A percentile compares a stretch with the other conserved stretches of the same genome.
Conservation (phyloP, 495 filamentous ascomycete genomes). For the Clavariopsis aquatica region DNA sequence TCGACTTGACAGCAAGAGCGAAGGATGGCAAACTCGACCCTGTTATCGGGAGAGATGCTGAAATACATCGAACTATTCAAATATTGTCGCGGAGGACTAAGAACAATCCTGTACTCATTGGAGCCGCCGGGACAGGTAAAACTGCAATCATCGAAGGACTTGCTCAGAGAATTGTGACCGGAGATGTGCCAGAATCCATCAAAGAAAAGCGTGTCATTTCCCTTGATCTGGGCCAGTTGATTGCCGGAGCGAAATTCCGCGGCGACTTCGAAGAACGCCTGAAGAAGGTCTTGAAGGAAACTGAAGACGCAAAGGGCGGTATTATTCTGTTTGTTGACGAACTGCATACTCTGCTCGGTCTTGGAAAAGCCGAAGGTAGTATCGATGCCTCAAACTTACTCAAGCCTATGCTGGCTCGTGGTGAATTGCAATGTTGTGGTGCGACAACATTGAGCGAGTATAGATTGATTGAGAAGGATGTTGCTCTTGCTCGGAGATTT, state of each 20-base stretch:
- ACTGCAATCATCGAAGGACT: constrained; percentile 93
- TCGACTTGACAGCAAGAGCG: constrained; percentile 85
- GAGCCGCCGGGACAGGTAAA: constrained; percentile 90
- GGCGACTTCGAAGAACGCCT: constrained; percentile 96
- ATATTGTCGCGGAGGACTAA: constrained; percentile 90
- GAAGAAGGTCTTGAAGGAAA: constrained; percentile 87
- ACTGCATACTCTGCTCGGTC: constrained; percentile 83
- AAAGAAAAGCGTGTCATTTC: constrained; percentile 89
- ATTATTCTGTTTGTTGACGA: constrained; percentile 97
- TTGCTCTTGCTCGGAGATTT: constrained; percentile 86
- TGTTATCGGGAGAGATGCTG: constrained; percentile 86
- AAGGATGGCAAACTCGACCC: constrained; percentile 90
- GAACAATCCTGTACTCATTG: constrained; percentile 95
- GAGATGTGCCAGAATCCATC: constrained; percentile 94
- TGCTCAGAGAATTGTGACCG: constrained; percentile 84
- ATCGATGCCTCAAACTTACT: constrained; percentile 95
- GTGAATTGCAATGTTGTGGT: constrained; percentile 92
- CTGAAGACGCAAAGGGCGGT: constrained; percentile 81
- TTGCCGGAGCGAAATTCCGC: constrained; percentile 92
- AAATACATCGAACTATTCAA: constrained; percentile 93
- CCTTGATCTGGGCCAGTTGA: constrained; percentile 85
- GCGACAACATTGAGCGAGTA: constrained; percentile 94
- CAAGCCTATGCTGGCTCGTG: constrained; percentile 89
- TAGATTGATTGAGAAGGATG: constrained; percentile 91
- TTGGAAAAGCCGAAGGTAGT: constrained; percentile 93